phyloP scores from a whole-genome alignment of 768 basidiomycete species.

The Thelephora aurantiotincta region DNA sequence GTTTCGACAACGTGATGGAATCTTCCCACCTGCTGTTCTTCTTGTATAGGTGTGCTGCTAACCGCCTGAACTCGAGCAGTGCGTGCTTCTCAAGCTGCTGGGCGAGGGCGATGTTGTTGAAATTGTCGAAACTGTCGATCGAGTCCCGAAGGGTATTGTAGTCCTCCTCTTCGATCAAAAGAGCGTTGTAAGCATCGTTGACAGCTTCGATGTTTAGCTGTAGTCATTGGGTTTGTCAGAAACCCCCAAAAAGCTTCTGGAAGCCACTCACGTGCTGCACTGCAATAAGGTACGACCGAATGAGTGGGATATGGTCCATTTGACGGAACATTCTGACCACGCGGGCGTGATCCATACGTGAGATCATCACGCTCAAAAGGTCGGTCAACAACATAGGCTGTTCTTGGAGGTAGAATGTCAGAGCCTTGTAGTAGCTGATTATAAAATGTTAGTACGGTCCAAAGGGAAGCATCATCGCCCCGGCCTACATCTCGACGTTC shows the following conservation, averaged over 20 bases:
- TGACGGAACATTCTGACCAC: conserved; percentile 94
- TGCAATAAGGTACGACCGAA: conserved; percentile 91
- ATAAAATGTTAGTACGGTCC: conserved; percentile 1
- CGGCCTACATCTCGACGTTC: conserved; percentile 84
- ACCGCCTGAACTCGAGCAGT: conserved; percentile 85
- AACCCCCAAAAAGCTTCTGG: neutral
- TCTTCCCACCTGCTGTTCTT: conserved; percentile 97
- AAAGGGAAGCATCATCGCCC: neutral
- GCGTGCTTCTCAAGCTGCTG: conserved; percentile 79
- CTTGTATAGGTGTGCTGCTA: conserved; percentile 96
- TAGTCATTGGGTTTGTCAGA: neutral
- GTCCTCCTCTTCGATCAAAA: conserved; percentile 99
- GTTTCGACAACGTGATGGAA: conserved; percentile 88
- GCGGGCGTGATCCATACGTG: conserved; percentile 88
- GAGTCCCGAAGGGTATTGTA: conserved; percentile 96
- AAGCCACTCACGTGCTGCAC: conserved; percentile 68
- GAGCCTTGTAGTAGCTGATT: conserved; percentile 80
- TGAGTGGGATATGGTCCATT: conserved; percentile 90
- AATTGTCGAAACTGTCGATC: conserved; percentile 97
- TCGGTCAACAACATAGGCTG: conserved; percentile 91
- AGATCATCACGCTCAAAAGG: conserved; percentile 80
- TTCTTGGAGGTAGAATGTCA: conserved; percentile 88
- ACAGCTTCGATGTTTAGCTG: conserved; percentile 93
- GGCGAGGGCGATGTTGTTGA: conserved; percentile 82
- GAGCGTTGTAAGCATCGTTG: conserved; percentile 94